phyloP scores from a whole-genome alignment of 306 rosid genomes.

The Rosa chinensis region DNA sequence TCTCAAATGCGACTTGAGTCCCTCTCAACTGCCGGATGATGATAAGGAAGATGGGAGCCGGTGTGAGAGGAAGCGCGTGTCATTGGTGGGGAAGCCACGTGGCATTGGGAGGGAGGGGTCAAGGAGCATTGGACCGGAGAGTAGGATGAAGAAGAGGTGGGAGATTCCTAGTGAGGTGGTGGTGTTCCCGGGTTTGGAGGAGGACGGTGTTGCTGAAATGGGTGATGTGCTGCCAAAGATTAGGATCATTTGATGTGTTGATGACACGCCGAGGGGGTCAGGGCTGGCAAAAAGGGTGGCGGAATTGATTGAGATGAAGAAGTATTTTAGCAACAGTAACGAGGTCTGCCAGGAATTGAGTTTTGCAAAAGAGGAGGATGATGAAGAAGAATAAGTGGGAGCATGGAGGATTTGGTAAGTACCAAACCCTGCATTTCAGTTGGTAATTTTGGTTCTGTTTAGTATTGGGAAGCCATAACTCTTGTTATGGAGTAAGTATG shows the following conservation, averaged over 20 bases:
- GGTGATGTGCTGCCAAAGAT: conserved; percentile 60
- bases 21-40: conserved; percentile 62
- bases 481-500: conserved; percentile 10
- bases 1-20: conserved; percentile 64
- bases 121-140: conserved; percentile 35
- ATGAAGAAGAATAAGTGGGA: conserved; percentile 28
- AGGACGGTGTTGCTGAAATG: conserved; percentile 20
- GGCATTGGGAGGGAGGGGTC: conserved; percentile 20
- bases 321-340: conserved; percentile 44
- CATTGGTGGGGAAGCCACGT: conserved; percentile 32
- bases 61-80: conserved; percentile 44
- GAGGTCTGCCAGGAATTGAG: conserved; percentile 55
- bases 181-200: conserved; percentile 27
- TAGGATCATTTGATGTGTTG: conserved; percentile 33
- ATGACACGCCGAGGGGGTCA: conserved; percentile 69
- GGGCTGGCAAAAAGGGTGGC: conserved; percentile 79
- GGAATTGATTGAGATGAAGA: conserved; percentile 48
- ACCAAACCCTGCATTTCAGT: no score
- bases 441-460: not conserved
- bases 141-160: conserved; percentile 60
- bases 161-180: conserved; percentile 46
- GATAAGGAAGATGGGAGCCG: conserved; percentile 42
- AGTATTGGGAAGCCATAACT: not conserved
- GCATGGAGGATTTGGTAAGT: not conserved
- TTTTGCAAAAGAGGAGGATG: conserved; percentile 51